Conservation (phyloP, 2,329 filamentous ascomycete species). For the Simplicillium aogashimaense region DNA sequence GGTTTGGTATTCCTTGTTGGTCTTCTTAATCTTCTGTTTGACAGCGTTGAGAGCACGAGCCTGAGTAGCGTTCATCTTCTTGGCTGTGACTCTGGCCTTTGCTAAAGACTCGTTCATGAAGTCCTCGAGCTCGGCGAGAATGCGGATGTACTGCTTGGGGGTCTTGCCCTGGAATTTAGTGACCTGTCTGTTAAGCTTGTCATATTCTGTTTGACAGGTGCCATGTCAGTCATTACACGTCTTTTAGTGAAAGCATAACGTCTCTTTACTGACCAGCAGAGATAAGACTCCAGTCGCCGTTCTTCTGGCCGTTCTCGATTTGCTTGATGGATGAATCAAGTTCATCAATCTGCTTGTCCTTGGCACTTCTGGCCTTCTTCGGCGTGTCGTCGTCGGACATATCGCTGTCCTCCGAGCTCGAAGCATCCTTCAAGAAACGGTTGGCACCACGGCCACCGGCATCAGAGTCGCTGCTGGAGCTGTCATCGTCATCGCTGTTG, state of each 20-base stretch:
- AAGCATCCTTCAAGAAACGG: constrained; percentile 71
- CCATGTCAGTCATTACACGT: no score
- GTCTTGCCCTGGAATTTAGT: constrained; percentile 68
- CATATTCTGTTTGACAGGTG: constrained; percentile 58
- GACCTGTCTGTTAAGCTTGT: constrained; percentile 85
- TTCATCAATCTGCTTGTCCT: constrained; percentile 94
- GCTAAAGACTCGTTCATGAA: constrained; percentile 86
- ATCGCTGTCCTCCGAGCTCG: constrained; percentile 38
- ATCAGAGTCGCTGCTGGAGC: constrained; percentile 54
- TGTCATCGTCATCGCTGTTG: constrained; percentile 40
- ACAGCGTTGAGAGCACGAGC: constrained; percentile 91
- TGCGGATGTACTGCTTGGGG: constrained; percentile 88
- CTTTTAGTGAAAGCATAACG: neutral
- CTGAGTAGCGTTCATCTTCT: constrained; percentile 98
- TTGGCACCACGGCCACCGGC: constrained; percentile 61
- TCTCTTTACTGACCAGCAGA: constrained; percentile 57
- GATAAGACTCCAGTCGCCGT: constrained; percentile 93
- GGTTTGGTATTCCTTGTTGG: constrained; percentile 85
- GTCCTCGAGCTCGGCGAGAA: constrained; percentile 87
- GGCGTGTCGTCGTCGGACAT: constrained; percentile 68
- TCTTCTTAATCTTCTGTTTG: constrained; percentile 98
- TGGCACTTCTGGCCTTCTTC: constrained; percentile 89
- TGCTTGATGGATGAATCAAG: constrained; percentile 79
- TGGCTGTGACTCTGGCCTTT: constrained; percentile 90
- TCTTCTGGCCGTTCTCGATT: constrained; percentile 96